These are phyloP conservation scores for Hypoxylon sp. DNA, from an alignment of 2,329 filamentous ascomycete species.

Conservation along the genomic window DNA sequence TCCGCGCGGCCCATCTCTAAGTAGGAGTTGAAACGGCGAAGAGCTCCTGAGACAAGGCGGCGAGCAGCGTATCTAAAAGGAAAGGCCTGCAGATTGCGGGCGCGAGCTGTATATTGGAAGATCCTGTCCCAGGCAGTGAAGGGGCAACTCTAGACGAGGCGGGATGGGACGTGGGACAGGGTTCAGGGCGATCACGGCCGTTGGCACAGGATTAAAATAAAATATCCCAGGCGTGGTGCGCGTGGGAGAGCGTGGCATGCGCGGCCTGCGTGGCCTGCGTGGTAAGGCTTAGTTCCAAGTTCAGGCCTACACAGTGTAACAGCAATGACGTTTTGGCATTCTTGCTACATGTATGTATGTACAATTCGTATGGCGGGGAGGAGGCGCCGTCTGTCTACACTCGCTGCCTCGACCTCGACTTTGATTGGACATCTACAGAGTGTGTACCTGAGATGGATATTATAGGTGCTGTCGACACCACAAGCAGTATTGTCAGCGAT, in stretches of 20 bases:
- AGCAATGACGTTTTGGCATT: background rate
- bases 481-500: no score
- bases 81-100: slow-evolving; percentile 13
- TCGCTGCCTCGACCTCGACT: no score
- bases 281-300: slow-evolving; percentile 23
- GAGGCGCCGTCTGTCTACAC: no score
- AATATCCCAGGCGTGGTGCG: slow-evolving; percentile 14
- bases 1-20: slow-evolving; percentile 39
- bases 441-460: no score
- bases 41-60: slow-evolving; percentile 38
- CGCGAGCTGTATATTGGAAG: slow-evolving; percentile 11
- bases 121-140: slow-evolving; percentile 15
- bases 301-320: background rate
- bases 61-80: slow-evolving; percentile 12
- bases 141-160: slow-evolving; percentile 24
- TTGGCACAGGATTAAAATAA: slow-evolving; percentile 20
- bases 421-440: background rate
- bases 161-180: slow-evolving; percentile 21
- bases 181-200: slow-evolving; percentile 2
- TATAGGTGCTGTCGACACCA: no score
- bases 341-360: no score
- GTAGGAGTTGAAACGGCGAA: slow-evolving; percentile 36
- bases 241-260: no score
- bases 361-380: background rate
- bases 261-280: no score